Evolutionary conservation across 345 rosid genomes (phyloP), one percentile per base, ranked within the genome.

Genomic region (Acer campestre): DNA sequence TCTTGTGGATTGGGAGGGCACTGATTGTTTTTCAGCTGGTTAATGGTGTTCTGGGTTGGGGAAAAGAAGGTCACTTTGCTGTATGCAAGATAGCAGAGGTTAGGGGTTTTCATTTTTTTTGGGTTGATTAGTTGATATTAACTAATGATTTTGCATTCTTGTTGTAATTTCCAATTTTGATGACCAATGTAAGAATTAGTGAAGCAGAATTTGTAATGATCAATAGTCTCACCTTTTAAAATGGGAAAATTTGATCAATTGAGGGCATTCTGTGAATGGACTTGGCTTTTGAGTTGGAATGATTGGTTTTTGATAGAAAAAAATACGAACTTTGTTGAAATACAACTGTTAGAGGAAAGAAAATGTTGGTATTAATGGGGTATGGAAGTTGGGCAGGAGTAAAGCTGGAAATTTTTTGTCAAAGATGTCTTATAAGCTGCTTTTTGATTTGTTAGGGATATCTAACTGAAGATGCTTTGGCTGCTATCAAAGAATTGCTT

Each of bases 11-110:
- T 20, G 82, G 71, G 70, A 89, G 87, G 59, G 40, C 78, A 14
- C 75, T 90, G 29, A 66, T 89, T 69, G 76, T 89, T 75, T 78
- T 91, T 80, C 95, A 86, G 73, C 83, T 90, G 51, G 29, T 84
- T 13, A 76, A 85, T 85, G 91, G 92, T 48, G 86, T 83, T 75
- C 80, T 86, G 58, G 85, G 90, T 42, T 92, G 98, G 98, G 98
- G 95, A 81, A 86, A 88, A 55, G 95, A 92, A 53, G 98, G 97
- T 70, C 98, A 95, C 76, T 92, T 77, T 75, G 86, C 88, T 71
- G 70, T 75, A 81, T 95, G 98, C 88, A 92, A 87, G 80, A 88
- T 95, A 61, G 98, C 99, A 18, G 97, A 95, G 96, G 97, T 89
- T 1, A 83, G 76, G 74, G 42, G 49, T 25, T 27, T 68, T 49